phyloP scores from a whole-genome alignment of 2,329 filamentous ascomycete species.

The Elsinoe fawcettii region DNA sequence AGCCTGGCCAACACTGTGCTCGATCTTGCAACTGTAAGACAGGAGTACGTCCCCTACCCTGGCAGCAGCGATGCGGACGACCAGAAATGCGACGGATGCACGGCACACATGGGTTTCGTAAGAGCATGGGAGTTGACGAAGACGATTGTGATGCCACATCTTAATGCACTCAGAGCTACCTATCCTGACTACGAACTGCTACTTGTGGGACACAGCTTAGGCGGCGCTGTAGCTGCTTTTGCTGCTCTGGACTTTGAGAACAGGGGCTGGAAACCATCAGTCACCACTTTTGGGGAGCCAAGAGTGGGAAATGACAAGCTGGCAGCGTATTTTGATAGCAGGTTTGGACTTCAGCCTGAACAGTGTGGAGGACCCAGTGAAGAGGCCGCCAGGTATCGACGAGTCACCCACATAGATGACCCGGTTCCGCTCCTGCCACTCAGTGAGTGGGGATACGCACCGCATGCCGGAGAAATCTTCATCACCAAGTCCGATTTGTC shows the following conservation, averaged over 20 bases:
- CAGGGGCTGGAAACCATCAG: constrained; percentile 64
- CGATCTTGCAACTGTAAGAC: constrained; percentile 81
- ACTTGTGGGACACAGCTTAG: constrained; percentile 83
- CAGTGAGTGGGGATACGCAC: constrained; percentile 76
- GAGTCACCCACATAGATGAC: constrained; percentile 79
- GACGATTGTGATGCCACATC: constrained; percentile 56
- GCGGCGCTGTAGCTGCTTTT: constrained; percentile 82
- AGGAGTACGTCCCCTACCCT: constrained; percentile 85
- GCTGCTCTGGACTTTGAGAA: constrained; percentile 74
- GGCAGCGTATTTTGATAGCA: constrained; percentile 45
- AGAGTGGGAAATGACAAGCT: constrained; percentile 50
- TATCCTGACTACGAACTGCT: constrained; percentile 67
- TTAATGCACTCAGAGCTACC: constrained; percentile 51
- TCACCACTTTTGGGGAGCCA: constrained; percentile 93
- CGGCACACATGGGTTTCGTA: constrained; percentile 86
- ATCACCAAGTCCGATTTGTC: constrained; percentile 66
- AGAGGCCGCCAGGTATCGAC: constrained; percentile 50
- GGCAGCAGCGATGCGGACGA: constrained; percentile 39
- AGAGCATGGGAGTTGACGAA: constrained; percentile 74
- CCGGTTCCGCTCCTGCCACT: constrained; percentile 83
- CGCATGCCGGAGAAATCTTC: constrained; percentile 82
- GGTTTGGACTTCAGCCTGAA: constrained; percentile 36
- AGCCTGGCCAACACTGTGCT: constrained; percentile 85
- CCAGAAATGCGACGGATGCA: constrained; percentile 69
- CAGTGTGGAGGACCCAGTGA: constrained; percentile 17